Percentiles rank a stretch among this genome's conserved stretches.
Evolutionary conservation across 495 filamentous ascomycete species (phyloP).

Genomic region (Halenospora varia): DNA sequence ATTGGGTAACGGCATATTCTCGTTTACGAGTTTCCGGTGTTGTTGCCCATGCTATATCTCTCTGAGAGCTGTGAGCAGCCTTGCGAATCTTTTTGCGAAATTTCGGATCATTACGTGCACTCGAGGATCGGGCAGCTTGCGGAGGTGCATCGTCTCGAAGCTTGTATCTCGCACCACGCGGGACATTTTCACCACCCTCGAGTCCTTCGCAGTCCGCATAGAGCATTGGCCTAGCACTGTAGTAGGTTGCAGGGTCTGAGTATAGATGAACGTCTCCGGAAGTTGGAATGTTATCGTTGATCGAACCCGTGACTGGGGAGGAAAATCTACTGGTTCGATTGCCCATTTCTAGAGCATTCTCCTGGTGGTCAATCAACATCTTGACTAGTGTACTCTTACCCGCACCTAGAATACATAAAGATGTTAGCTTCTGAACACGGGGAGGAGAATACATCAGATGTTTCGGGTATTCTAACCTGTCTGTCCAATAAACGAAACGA

Average conservation of each 20-base stretch:
- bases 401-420: conserved; percentile 36
- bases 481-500: conserved; percentile 48
- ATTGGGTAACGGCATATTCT: conserved; percentile 36
- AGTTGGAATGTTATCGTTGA: conserved; percentile 46
- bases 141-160: conserved; percentile 11
- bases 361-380: conserved; percentile 40
- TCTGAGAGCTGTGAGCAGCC: conserved; percentile 5
- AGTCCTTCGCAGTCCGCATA: conserved; percentile 58
- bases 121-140: neutral
- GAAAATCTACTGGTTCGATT: conserved; percentile 21
- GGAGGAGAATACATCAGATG: conserved; percentile 21
- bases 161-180: conserved; percentile 33
- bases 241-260: conserved; percentile 48
- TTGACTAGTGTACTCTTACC: conserved; percentile 57
- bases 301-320: conserved; percentile 32
- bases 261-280: conserved; percentile 65
- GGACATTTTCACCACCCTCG: conserved; percentile 43
- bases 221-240: conserved; percentile 39
- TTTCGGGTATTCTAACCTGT: too few species aligned
- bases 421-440: neutral
- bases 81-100: conserved; percentile 5
- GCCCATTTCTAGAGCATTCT: conserved; percentile 12
- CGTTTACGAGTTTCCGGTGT: conserved; percentile 35
- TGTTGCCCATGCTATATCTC: conserved; percentile 38
- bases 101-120: neutral